phyloP scores from a whole-genome alignment of 148 eudicot species.

The Amaranthus cruentus region DNA sequence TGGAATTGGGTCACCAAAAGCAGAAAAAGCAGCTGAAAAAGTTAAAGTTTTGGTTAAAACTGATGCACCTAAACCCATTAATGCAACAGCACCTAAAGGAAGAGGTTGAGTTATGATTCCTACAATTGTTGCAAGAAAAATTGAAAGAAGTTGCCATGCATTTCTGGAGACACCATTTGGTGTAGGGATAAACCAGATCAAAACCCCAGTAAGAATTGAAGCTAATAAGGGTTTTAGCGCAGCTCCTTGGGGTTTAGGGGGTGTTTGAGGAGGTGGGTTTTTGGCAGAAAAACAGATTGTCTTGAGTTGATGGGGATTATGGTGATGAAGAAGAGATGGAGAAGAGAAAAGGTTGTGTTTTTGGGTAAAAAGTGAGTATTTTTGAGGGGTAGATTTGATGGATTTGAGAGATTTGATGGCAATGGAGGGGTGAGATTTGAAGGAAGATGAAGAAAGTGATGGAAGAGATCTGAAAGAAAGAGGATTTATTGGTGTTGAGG shows the following conservation, averaged over 20 bases:
- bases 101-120: constrained; percentile 88
- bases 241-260: constrained; percentile 56
- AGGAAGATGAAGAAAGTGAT: neutral
- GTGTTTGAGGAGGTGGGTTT: constrained; percentile 14
- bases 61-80: constrained; percentile 74
- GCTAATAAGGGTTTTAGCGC: constrained; percentile 55
- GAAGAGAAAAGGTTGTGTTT: neutral
- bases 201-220: constrained; percentile 63
- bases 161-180: constrained; percentile 60
- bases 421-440: constrained; percentile 25
- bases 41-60: constrained; percentile 80
- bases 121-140: constrained; percentile 77
- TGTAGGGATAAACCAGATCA: constrained; percentile 69
- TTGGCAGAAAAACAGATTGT: too few relatives aligned
- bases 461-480: constrained; percentile 31
- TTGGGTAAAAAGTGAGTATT: constrained; percentile 11
- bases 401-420: constrained; percentile 22
- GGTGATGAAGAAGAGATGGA: constrained; percentile 19
- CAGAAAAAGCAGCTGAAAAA: constrained; percentile 88
- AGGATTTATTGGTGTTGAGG: constrained; percentile 32
- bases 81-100: constrained; percentile 88
- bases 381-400: neutral
- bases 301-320: constrained; percentile 15
- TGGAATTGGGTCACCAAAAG: constrained; percentile 86
- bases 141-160: constrained; percentile 82